Conservation (phyloP, 768 basidiomycete species). For the Amanita exitialis region DNA sequence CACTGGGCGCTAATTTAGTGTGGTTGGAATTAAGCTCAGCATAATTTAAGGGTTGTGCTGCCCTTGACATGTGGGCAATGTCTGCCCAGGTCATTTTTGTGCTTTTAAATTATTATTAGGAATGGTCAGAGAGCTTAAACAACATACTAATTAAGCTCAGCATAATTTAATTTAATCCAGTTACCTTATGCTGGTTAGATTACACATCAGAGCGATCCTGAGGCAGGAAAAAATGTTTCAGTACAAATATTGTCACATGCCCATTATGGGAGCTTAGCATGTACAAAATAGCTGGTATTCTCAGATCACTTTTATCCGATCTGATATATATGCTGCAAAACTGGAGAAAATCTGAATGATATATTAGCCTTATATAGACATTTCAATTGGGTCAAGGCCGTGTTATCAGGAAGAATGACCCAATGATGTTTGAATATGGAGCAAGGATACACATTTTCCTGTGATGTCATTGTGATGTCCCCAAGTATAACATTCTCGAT, state of each 20-base stretch:
- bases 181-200: too few relatives aligned
- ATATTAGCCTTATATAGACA: neutral
- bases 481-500: neutral
- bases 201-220: constrained; percentile 7
- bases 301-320: neutral
- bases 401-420: neutral
- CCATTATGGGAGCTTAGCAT: neutral
- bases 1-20: too few relatives aligned
- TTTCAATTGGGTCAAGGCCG: neutral
- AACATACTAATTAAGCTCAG: too few relatives aligned
- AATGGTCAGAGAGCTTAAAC: too few relatives aligned
- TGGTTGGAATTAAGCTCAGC: too few relatives aligned
- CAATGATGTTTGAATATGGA: neutral
- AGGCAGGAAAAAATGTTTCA: neutral
- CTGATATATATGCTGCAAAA: neutral
- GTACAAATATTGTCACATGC: neutral
- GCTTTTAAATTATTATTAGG: too few relatives aligned
- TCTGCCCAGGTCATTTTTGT: too few relatives aligned
- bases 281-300: neutral
- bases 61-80: too few relatives aligned
- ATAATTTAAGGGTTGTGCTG: too few relatives aligned
- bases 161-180: too few relatives aligned
- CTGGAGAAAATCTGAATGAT: neutral
- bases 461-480: neutral
- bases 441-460: neutral